phyloP scores from a whole-genome alignment of 1,284 basidiomycete genomes.

The Marasmius sp. region DNA sequence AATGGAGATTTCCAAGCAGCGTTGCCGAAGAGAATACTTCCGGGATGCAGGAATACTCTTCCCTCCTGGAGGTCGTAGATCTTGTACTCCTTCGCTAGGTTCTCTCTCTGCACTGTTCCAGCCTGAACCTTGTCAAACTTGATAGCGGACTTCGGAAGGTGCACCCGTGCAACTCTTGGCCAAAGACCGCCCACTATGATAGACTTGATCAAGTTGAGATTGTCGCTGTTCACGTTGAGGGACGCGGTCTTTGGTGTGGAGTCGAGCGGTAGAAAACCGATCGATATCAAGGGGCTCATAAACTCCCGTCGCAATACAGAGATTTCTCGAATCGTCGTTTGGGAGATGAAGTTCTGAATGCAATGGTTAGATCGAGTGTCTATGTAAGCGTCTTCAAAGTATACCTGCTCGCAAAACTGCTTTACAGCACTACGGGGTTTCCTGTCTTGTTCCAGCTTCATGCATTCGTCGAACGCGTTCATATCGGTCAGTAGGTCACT shows the following conservation, averaged over 20 bases:
- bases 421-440: conserved; percentile 49
- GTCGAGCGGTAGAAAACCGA: conserved; percentile 65
- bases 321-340: conserved; percentile 78
- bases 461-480: conserved; percentile 73
- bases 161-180: conserved; percentile 75
- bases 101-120: conserved; percentile 80
- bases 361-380: neutral
- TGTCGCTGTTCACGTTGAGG: conserved; percentile 60
- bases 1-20: conserved; percentile 78
- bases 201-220: conserved; percentile 77
- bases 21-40: conserved; percentile 79
- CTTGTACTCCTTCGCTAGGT: conserved; percentile 79
- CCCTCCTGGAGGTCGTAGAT: conserved; percentile 64
- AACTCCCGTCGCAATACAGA: conserved; percentile 80
- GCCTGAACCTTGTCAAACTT: conserved; percentile 83
- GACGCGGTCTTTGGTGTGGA: conserved; percentile 44
- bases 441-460: conserved; percentile 50
- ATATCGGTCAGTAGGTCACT: conserved; percentile 88
- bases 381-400: conserved; percentile 13
- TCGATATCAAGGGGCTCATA: conserved; percentile 66
- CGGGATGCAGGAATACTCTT: conserved; percentile 83
- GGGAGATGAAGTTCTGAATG: conserved; percentile 79
- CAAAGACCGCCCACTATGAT: conserved; percentile 83
- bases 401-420: conserved; percentile 77
- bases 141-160: conserved; percentile 70